Conservation (phyloP, 2,329 filamentous ascomycete species). For the Pleurostoma richardsiae region DNA sequence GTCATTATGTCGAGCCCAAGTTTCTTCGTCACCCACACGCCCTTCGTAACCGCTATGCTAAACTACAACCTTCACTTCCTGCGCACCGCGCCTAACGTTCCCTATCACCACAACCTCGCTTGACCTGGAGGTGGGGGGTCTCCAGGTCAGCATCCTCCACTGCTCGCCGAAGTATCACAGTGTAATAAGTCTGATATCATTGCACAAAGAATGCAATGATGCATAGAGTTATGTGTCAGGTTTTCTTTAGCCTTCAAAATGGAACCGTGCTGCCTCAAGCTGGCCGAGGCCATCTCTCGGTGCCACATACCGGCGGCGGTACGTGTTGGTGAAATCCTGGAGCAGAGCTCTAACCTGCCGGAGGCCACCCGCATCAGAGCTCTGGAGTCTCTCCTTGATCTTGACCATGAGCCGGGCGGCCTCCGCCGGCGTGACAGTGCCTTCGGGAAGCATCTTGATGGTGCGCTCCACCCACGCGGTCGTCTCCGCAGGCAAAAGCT, state of each 20-base stretch:
- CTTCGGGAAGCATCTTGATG: slow-evolving; percentile 75
- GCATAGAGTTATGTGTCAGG: no score
- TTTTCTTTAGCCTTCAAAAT: slow-evolving; percentile 57
- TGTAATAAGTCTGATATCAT: no score
- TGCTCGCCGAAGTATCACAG: no score
- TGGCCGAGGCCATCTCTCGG: slow-evolving; percentile 85
- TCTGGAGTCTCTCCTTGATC: slow-evolving; percentile 71
- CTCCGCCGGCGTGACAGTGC: slow-evolving; percentile 75
- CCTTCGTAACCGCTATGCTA: no score
- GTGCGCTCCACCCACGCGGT: slow-evolving; percentile 79
- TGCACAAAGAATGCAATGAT: no score
- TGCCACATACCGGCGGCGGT: slow-evolving; percentile 90
- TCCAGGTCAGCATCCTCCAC: no score
- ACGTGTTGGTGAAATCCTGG: slow-evolving; percentile 95
- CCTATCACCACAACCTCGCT: no score
- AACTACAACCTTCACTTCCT: no score
- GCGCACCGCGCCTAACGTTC: no score
- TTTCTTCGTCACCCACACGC: no score
- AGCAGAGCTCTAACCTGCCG: slow-evolving; percentile 79
- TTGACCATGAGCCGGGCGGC: slow-evolving; percentile 74
- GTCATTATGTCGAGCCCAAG: no score
- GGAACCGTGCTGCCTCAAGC: slow-evolving; percentile 81
- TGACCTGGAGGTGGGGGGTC: no score
- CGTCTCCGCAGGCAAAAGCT: slow-evolving; percentile 76
- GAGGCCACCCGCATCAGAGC: slow-evolving; percentile 54